Evolutionary conservation across 805 yeast species (phyloP), one percentile per base, ranked within the genome.

Genomic region (Saccharomycopsis lassenensis): DNA sequence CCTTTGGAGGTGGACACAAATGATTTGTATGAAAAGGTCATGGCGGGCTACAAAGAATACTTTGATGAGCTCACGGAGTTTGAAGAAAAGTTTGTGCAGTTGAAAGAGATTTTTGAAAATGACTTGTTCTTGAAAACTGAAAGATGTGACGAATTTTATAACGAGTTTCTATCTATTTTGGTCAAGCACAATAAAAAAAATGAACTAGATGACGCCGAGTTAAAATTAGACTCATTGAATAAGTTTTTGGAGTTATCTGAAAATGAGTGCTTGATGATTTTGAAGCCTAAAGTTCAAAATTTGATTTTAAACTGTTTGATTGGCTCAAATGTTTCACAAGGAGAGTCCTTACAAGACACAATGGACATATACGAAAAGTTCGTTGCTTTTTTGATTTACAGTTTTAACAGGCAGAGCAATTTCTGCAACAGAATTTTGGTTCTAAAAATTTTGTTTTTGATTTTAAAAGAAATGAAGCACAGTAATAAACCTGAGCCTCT

Each of bases 21-120:
- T 29, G 79, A 74, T 48, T 68, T 77, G 45, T 74, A 74, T 46
- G 55, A 60, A n/a, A 61, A 73, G 3, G 61, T 74, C 44, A 57
- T 77, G 24, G 55, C 56, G 28, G 76, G 72, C 40, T 59, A 57
- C 43, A 47, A 49, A 27, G 48, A 47, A 6, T 44, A 48, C 25
- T 36, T 48, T 15, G 46, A 41, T 21, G 46, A 47, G 26, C 45
- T 57, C 3, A 43, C 47, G 20, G 48, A 48, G 7, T 56, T 71
- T 33, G 65, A 67, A 45, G 39, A 42, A 7, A 51, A 59, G 41
- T 38, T 67, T 7, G 47, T 45, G 3, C 34, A 35, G 2, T 34
- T 59, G 4, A 41, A 49, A 3, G 48, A 33, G 25, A 12, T 28
- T 10, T 40, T 40, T 34, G 32, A 37, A 17, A 15, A 7, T 3